phyloP scores from a whole-genome alignment of 768 basidiomycete species.

The Russula earlei region DNA sequence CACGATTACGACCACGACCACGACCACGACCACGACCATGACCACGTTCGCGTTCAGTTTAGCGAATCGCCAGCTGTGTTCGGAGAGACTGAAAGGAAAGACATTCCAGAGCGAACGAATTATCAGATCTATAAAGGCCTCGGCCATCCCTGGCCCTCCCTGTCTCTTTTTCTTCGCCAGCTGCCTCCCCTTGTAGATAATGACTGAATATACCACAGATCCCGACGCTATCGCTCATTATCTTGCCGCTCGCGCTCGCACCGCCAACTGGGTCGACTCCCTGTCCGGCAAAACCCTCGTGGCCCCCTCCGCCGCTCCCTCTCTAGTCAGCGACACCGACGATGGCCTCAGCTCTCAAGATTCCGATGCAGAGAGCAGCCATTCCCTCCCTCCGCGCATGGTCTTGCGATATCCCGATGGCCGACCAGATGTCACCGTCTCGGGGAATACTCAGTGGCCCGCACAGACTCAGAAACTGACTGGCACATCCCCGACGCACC shows the following conservation, averaged over 20 bases:
- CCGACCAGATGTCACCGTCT: slow-evolving; percentile 16
- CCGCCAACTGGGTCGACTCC: slow-evolving; percentile 52
- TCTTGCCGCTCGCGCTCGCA: slow-evolving; percentile 51
- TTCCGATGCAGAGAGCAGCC: slow-evolving; percentile 35
- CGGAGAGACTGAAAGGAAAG: neutral
- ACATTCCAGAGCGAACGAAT: no score
- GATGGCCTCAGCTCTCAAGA: slow-evolving; percentile 29
- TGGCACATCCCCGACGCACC: neutral
- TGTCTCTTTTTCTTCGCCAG: slow-evolving; percentile 15
- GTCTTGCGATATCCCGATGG: slow-evolving; percentile 60
- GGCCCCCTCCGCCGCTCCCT: slow-evolving; percentile 34
- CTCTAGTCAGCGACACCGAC: slow-evolving; percentile 25
- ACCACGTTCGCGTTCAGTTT: no score
- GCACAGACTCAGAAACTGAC: neutral
- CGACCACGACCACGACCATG: no score
- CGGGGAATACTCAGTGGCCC: neutral
- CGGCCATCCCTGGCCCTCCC: slow-evolving; percentile 11
- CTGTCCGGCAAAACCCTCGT: slow-evolving; percentile 30
- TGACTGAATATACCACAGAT: slow-evolving; percentile 58
- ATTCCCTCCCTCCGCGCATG: slow-evolving; percentile 60
- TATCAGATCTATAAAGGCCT: slow-evolving; percentile 13
- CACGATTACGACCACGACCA: no score
- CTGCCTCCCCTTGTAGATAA: slow-evolving; percentile 20
- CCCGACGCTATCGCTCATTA: slow-evolving; percentile 51
- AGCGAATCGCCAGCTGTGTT: no score